Conservation (phyloP, 78 protist species). For the Isochrysis galbana region DNA sequence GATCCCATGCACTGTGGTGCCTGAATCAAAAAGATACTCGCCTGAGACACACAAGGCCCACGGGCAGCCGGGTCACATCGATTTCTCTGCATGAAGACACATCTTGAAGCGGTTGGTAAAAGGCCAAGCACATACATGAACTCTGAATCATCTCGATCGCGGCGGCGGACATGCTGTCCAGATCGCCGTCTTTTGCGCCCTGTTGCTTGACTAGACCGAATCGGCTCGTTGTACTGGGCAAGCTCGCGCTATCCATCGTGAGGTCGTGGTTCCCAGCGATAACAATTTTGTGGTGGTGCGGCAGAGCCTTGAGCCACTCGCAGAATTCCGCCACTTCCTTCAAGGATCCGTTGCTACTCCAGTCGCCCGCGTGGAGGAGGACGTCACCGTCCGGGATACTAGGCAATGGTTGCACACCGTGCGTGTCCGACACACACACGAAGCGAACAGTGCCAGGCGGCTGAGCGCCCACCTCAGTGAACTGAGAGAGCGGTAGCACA, state of each 20-base stretch:
- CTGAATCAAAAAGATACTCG: conserved; percentile 24
- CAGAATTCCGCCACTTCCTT: background rate
- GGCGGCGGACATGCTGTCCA: background rate
- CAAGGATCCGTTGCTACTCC: background rate
- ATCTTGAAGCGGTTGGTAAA: no score
- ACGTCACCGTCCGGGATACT: no score
- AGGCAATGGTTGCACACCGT: no score
- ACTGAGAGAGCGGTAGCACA: no score
- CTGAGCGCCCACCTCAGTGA: no score
- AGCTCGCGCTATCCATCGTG: background rate
- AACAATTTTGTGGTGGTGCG: background rate
- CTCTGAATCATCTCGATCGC: no score
- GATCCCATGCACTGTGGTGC: conserved; percentile 39
- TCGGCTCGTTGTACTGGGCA: background rate
- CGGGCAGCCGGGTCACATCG: no score
- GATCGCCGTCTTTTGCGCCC: background rate
- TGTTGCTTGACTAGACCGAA: background rate
- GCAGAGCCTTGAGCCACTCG: background rate
- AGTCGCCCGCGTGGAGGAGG: conserved; percentile 62
- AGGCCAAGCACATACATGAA: no score
- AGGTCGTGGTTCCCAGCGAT: conserved; percentile 54
- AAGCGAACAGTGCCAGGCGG: no score
- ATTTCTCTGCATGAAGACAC: no score
- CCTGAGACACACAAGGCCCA: no score
- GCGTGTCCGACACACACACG: no score